Evolutionary conservation across 768 basidiomycete genomes (phyloP).

Genomic region (Guyanaporus albipodus): DNA sequence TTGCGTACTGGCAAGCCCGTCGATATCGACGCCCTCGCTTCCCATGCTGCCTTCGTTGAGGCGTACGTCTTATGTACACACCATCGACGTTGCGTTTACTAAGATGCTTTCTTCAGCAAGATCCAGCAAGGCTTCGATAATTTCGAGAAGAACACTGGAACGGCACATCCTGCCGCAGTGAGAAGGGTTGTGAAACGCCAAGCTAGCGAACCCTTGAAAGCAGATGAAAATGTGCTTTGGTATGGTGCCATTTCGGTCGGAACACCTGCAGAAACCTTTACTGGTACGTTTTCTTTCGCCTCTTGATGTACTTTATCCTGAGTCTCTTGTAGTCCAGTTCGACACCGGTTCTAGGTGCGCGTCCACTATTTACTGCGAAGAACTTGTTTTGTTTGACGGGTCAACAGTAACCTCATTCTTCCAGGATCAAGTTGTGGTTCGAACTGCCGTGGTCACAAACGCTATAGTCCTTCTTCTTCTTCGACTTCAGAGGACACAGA

Average conservation of each 20-base stretch:
- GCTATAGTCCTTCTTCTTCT: constrained; percentile 22
- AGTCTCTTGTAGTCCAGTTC: constrained; percentile 16
- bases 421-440: not conserved
- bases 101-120: constrained; percentile 3
- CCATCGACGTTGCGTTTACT: not conserved
- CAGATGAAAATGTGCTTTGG: constrained; percentile 4
- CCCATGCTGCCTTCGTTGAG: constrained; percentile 2
- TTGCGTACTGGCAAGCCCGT: constrained; percentile 7
- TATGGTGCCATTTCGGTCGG: constrained; percentile 11
- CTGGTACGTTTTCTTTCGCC: not conserved
- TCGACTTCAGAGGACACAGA: constrained; percentile 23
- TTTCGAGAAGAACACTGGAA: constrained; percentile 9
- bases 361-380: not conserved
- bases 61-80: constrained; percentile 10
- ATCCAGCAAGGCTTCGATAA: not conserved
- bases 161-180: not conserved
- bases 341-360: constrained; percentile 27
- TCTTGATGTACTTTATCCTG: no score
- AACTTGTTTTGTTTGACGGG: not conserved
- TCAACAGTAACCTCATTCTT: constrained; percentile 18
- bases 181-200: not conserved
- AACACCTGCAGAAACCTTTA: constrained; percentile 7
- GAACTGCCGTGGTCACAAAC: constrained; percentile 27
- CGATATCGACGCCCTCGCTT: constrained; percentile 2
- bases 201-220: not conserved